Base-by-base conservation (phyloP, 208 protist genomes). In the Trypanosoma lewisi region DNA sequence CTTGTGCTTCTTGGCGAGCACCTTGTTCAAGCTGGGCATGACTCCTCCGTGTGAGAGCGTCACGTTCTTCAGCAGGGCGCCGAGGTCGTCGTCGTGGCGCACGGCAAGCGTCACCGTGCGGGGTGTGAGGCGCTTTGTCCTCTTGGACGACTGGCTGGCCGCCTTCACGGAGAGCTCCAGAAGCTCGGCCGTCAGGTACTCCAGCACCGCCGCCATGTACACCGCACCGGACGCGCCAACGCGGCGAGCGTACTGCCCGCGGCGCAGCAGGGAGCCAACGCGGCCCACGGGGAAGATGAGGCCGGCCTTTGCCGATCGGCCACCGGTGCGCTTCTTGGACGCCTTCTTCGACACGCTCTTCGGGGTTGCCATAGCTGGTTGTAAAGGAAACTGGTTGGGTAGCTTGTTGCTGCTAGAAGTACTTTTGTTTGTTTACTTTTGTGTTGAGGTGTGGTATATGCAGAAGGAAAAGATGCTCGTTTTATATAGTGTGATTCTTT, bases 211-310 rank as follows among this genome's bases (percentile, higher is more conserved):
- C 2, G 98, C 91, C 54, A 99, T 79, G 89, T 99, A 99, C 41
- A 99, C 96, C 52, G 98, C 97, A 45, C 98, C 98, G 56, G 95
- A 97, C 33, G 95, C 91, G 87, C 97, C 97, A 61, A 99, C 82
- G 77, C 98, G 93, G 76, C 91, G 71, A 37, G 96, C 96, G 84
- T 98, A 99, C 77, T 95, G 80, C 55, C 98, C 98, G 53, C 97
- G 78, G 73, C 93, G 85, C 52, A 99, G 82, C 65, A 97, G 79
- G 57, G 95, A 85, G 78, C 98, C 96, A 41, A 99, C 84, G 83
- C 98, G 94, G 71, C 98, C 98, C 23, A 99, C 98, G 45, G 98
- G 98, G 89, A 99, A 99, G 83, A 98, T 96, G 37, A 99, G 95
- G 39, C 97, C 97, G 12, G 98, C 98, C 83, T 94, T 95, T 36